phyloP scores from a whole-genome alignment of 2,329 filamentous ascomycete genomes.

The Xylariales sp. region DNA sequence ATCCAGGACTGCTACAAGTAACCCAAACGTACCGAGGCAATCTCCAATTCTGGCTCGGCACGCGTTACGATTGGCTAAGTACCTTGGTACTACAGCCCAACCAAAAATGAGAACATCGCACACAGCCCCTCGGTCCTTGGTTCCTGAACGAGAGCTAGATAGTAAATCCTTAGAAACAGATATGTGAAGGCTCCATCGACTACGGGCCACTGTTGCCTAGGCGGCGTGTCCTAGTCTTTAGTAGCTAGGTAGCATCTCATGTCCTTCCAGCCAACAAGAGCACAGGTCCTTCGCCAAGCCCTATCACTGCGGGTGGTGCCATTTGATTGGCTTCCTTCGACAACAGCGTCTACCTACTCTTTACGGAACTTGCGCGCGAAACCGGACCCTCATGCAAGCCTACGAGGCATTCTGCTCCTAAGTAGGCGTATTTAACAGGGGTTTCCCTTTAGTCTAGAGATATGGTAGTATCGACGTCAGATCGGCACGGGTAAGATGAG shows the following conservation, averaged over 20 bases:
- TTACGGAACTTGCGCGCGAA: neutral
- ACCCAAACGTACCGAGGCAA: conserved; percentile 10
- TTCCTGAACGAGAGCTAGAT: too few relatives aligned
- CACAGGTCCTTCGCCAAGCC: too few relatives aligned
- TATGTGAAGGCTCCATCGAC: too few relatives aligned
- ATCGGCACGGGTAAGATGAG: neutral
- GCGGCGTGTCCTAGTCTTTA: too few relatives aligned
- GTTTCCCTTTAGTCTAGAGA: neutral
- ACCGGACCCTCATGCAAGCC: neutral
- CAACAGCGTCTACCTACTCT: neutral
- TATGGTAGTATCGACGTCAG: neutral
- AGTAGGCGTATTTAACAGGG: neutral
- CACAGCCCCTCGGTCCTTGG: too few relatives aligned
- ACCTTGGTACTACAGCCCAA: too few relatives aligned
- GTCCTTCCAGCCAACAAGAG: too few relatives aligned
- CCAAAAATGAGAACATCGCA: neutral
- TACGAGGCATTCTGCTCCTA: neutral
- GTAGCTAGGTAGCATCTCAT: too few relatives aligned
- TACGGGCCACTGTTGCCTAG: too few relatives aligned
- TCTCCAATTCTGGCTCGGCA: conserved; percentile 1
- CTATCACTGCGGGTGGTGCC: too few relatives aligned
- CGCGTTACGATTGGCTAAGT: conserved; percentile 7
- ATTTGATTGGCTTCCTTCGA: too few relatives aligned
- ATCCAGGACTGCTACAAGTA: neutral
- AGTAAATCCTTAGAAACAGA: too few relatives aligned